Evolutionary conservation across 1,139 yeast genomes (phyloP), one percentile per base, ranked within the genome.

Genomic region (Blastobotrys proliferans): DNA sequence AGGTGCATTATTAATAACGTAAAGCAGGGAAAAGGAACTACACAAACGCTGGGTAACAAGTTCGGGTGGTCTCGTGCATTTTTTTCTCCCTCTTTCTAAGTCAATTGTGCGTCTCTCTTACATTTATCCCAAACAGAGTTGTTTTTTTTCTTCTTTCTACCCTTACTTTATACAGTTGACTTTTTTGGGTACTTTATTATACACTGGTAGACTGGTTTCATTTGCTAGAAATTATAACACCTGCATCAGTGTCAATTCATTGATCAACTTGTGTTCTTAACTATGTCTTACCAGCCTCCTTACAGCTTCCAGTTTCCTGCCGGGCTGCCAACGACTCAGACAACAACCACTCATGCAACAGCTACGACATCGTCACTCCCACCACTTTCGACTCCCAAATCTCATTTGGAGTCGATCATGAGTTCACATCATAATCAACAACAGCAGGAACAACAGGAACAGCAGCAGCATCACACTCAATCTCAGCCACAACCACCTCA

Each of bases 321-420:
- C n/a, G 19, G 38, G 19, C 29, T 41, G 25, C 41, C 41, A 10
- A 41, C 44, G n/a, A 44, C 47, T 3, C 40, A 40, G 25, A 40
- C 41, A 9, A 32, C 47, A 4, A 27, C 47, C 26, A 34, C 46
- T 16, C 40, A 41, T 35, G 45, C 46, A 13, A 35, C 49, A 3
- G 46, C 46, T 9, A 35, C 46, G 9, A 40, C 45, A 28, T 33
- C 46, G 30, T 27, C 43, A 11, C 21, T 37, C 20, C 41, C 43
- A 29, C 40, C 44, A 16, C 32, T 41, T 16, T 32, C 44, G 36
- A 37, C 40, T 11, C 45, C 48, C 32, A 41, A 41, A 33, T 38
- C 45, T 17, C 43, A 43, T 34, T 29, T 45, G 18, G 48, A 45
- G 43, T 37, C 37, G 29, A 13, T 45, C 26, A 45, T 45, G 41